These are phyloP conservation scores for Phialophora macrospora DNA, from an alignment of 2,329 filamentous ascomycete genomes.

Conservation along the genomic window DNA sequence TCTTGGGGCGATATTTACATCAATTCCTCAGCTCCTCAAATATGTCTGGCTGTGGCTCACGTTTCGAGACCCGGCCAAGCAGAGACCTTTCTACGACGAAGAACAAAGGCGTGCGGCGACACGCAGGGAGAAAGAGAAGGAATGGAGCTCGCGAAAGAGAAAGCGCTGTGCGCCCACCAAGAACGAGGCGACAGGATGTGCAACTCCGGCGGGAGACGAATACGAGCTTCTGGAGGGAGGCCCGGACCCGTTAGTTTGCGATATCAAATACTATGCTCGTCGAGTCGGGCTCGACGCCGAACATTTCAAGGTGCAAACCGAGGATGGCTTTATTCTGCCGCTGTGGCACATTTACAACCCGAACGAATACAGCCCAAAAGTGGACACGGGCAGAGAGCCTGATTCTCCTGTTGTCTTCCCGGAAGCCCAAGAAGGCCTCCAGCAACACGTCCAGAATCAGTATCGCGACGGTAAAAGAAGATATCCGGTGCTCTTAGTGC, in stretches of 20 bases:
- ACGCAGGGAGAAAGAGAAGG: slow-evolving; percentile 62
- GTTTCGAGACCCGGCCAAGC: slow-evolving; percentile 63
- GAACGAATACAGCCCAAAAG: slow-evolving; percentile 65
- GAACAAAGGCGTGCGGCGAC: slow-evolving; percentile 65
- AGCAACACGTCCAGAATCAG: slow-evolving; percentile 41
- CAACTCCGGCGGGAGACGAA: slow-evolving; percentile 51
- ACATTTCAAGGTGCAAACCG: slow-evolving; percentile 81
- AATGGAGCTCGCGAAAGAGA: slow-evolving; percentile 63
- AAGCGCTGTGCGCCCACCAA: slow-evolving; percentile 40
- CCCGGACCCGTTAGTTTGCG: slow-evolving; percentile 75
- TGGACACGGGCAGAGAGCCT: slow-evolving; percentile 49
- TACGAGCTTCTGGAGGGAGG: slow-evolving; percentile 80
- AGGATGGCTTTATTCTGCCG: slow-evolving; percentile 89
- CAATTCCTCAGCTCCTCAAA: slow-evolving; percentile 59
- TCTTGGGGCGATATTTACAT: slow-evolving; percentile 72
- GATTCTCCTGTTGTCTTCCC: slow-evolving; percentile 68
- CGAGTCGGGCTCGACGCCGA: slow-evolving; percentile 87
- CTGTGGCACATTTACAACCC: slow-evolving; percentile 92
- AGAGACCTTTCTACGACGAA: slow-evolving; percentile 73
- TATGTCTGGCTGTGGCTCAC: slow-evolving; percentile 61
- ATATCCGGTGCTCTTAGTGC: slow-evolving; percentile 85
- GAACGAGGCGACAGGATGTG: slow-evolving; percentile 36
- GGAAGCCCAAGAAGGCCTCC: slow-evolving; percentile 42
- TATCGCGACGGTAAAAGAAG: slow-evolving; percentile 57
- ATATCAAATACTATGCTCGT: slow-evolving; percentile 83